Evolutionary conservation across 2,329 filamentous ascomycete species (phyloP), one percentile per base, ranked within the genome.

Genomic region (Fusarium agapanthi): DNA sequence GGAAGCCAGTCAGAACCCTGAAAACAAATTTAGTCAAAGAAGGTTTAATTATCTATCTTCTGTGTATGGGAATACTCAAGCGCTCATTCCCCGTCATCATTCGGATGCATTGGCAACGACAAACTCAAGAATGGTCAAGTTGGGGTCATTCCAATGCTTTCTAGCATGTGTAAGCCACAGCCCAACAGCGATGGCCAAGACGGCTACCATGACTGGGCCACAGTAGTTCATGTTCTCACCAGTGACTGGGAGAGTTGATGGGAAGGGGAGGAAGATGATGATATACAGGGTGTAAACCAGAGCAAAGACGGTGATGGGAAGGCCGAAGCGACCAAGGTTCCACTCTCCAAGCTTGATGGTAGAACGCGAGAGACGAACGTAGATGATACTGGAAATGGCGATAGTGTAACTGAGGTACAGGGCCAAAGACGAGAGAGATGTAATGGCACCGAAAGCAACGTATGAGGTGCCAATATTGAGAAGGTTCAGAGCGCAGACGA

Each of bases 381-480:
- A 76, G 18, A 77, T 66, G 14, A 77, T 77, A 34, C 75, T 77
- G 15, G 58, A 50, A 35, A 77, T 77, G 5, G 73, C 73, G 8
- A 77, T 77, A 22, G 75, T 75, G 20, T 77, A 77, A 11, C 75
- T 77, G n/a, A 77, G 57, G 43, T 77, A 77, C 1, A 77, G 75
- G 18, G 75, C 75, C 53, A 77, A 7, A 1, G 75, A 77, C 5
- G 75, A 77, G 1, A 77, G 59, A 0, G 75, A 73, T 0, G 75
- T 77, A 20, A 77, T 77, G 38, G 71, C 75, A 14, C 75, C 75
- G 14, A 77, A 77, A 18, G 75, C 75, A 9, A 77, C 65, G 14
- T 77, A 77, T 9, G 75, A 76, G 4, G 75, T 75, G 1, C 75
- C 75, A 15, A 77, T 77, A 50, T 77, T 77, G 38, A 77, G 63